A percentile compares a stretch with the other conserved stretches of the same genome.
Conservation (phyloP, 2,329 filamentous ascomycete species). For the Paracoccidioides lutzii region DNA sequence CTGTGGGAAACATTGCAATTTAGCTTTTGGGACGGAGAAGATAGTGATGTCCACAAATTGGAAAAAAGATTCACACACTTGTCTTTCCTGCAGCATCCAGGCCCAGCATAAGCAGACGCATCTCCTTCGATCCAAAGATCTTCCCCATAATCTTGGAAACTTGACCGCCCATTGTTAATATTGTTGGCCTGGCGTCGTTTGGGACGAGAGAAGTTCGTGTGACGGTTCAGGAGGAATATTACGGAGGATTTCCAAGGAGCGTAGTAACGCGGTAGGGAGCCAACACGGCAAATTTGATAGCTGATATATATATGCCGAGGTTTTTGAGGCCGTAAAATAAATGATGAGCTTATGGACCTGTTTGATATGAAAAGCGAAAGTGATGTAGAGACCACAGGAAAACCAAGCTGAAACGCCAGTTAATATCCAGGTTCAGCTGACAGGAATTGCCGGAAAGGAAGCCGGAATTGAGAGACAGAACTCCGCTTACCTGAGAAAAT, state of each 20-base stretch:
- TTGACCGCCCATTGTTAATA: constrained; percentile 67
- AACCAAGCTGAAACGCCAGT: constrained; percentile 1
- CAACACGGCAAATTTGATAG: not conserved
- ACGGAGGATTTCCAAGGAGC: not conserved
- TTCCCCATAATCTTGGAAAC: constrained; percentile 95
- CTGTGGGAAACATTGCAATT: constrained; percentile 17
- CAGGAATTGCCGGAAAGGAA: not conserved
- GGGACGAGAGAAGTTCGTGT: not conserved
- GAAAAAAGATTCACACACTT: constrained; percentile 35
- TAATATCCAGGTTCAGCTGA: not conserved
- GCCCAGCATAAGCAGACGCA: constrained; percentile 96
- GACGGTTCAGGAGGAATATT: not conserved
- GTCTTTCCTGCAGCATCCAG: constrained; percentile 98
- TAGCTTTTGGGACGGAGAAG: not conserved
- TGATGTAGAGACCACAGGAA: not conserved
- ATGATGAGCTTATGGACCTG: not conserved
- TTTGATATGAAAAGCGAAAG: not conserved
- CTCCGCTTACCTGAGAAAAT: not conserved
- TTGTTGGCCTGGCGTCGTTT: not conserved
- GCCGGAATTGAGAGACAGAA: not conserved
- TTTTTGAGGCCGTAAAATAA: not conserved
- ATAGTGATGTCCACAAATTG: too few relatives aligned
- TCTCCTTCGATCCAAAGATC: constrained; percentile 98
- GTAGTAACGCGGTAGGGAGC: not conserved
- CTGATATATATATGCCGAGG: not conserved